Conservation (phyloP, 2,329 filamentous ascomycete genomes). For the Apiospora koreana region DNA sequence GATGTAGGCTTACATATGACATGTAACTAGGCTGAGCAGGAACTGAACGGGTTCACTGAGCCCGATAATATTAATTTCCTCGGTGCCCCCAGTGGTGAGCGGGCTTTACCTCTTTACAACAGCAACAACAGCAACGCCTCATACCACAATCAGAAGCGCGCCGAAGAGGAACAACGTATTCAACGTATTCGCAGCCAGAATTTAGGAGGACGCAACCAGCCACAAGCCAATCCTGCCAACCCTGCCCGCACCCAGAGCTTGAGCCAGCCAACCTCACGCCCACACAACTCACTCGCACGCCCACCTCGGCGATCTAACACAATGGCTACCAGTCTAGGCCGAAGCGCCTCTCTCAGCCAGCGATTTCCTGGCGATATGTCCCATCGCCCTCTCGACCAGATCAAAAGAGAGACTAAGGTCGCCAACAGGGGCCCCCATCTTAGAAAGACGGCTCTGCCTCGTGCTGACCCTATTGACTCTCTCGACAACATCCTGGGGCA, state of each 20-base stretch:
- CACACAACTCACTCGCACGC: background rate
- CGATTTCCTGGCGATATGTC: slow-evolving; percentile 66
- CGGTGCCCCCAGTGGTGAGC: background rate
- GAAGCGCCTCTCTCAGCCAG: slow-evolving; percentile 49
- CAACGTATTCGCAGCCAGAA: background rate
- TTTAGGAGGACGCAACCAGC: background rate
- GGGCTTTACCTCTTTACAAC: too few relatives aligned
- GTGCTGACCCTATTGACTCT: slow-evolving; percentile 77
- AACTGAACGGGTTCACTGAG: background rate
- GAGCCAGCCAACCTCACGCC: background rate
- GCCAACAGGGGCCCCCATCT: slow-evolving; percentile 70
- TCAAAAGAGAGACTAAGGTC: slow-evolving; percentile 62
- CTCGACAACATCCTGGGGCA: slow-evolving; percentile 67
- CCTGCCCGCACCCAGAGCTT: background rate
- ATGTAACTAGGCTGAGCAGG: background rate
- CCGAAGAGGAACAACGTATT: background rate
- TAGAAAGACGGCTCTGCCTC: slow-evolving; percentile 64
- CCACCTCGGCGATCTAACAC: background rate
- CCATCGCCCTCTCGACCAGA: slow-evolving; percentile 66
- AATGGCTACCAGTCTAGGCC: background rate
- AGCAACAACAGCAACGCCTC: background rate
- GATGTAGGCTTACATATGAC: slow-evolving; percentile 8
- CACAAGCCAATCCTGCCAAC: background rate
- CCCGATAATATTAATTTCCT: background rate
- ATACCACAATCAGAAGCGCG: background rate